Base-by-base conservation (phyloP, 495 filamentous ascomycete genomes). In the Penicillium maclennaniae region DNA sequence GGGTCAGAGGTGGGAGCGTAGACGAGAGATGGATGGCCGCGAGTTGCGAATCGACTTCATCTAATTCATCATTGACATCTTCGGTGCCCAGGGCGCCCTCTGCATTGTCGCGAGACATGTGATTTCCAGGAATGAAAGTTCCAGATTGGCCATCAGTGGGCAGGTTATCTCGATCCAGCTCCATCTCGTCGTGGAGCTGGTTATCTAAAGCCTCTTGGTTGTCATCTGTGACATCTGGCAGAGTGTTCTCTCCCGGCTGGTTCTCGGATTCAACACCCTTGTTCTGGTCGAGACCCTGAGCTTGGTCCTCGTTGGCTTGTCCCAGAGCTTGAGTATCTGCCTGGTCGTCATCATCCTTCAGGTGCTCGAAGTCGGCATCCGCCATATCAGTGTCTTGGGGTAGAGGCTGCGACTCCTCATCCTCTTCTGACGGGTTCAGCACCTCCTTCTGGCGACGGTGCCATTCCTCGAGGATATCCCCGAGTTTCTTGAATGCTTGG, bases 381-480 rank as follows among this genome's bases (percentile, higher is more conserved):
- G 80, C 74, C 75, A 88, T 88, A 40, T 89, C 82, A 17, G 79
- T 75, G 43, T 88, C 82, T 50, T 81, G 69, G 38, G 79, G 67
- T 52, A 79, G 58, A 47, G 70, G 56, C 49, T 81, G 62, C 1
- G 81, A 72, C 2, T 78, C 79, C 12, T 84, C 73, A 38, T 86
- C 76, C 43, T 87, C 79, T 45, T 88, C 74, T 34, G 81, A 77
- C 9, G 87, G 78, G 48, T 87, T 79, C 56, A 81, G 72, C 49
- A 99, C 96, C 50, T 95, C 83, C 25, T 80, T 78, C 57, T 92
- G 88, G 56, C 84, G 85, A 38, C 86, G 83, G 67, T 97, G 89
- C 91, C 92, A 99, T 56, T 85, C 77, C 60, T 97, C 92, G n/a
- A 99, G 77, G 19, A 87, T 85, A 73, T 97, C 89, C 2, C 95